phyloP scores from a whole-genome alignment of 2,329 filamentous ascomycete genomes.

The Dactylellina cionopaga region DNA sequence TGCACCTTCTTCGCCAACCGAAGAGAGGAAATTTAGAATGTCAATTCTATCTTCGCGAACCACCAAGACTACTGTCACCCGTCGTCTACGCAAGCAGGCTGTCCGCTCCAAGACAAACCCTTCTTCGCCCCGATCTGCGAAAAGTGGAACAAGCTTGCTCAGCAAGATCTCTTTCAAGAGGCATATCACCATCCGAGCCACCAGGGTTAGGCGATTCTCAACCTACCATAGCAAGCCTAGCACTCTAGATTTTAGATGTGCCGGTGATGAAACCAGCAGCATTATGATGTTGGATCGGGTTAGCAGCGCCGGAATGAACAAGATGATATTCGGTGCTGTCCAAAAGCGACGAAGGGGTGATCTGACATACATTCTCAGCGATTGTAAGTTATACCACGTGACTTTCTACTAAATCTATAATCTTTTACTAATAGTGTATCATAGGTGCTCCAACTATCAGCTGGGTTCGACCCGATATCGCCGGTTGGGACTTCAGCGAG shows the following conservation, averaged over 20 bases:
- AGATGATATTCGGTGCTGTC: conserved; percentile 50
- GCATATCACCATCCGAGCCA: conserved; percentile 34
- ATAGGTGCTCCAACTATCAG: conserved; percentile 40
- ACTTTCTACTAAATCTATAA: background rate
- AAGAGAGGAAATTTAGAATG: conserved; percentile 47
- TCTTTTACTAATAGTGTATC: background rate
- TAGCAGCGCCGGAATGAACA: conserved; percentile 32
- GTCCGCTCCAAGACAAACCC: conserved; percentile 31
- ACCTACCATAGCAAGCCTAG: conserved; percentile 51
- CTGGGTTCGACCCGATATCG: conserved; percentile 37
- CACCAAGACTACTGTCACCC: conserved; percentile 11
- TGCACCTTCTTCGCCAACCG: conserved; percentile 33
- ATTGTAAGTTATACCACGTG: conserved; percentile 24
- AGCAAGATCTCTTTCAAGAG: conserved; percentile 50
- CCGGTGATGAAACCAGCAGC: conserved; percentile 45
- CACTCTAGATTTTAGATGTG: conserved; percentile 50
- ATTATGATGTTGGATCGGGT: conserved; percentile 50
- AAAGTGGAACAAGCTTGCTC: conserved; percentile 36
- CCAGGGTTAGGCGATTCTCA: conserved; percentile 40
- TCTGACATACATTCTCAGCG: conserved; percentile 43
- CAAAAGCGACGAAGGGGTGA: conserved; percentile 48
- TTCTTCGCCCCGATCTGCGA: conserved; percentile 29
- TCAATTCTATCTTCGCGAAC: conserved; percentile 42
- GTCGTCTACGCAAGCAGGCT: conserved; percentile 42
- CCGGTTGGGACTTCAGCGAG: conserved; percentile 51